Base-by-base conservation (phyloP, 106 monocot species). In the Posidonia australis region DNA sequence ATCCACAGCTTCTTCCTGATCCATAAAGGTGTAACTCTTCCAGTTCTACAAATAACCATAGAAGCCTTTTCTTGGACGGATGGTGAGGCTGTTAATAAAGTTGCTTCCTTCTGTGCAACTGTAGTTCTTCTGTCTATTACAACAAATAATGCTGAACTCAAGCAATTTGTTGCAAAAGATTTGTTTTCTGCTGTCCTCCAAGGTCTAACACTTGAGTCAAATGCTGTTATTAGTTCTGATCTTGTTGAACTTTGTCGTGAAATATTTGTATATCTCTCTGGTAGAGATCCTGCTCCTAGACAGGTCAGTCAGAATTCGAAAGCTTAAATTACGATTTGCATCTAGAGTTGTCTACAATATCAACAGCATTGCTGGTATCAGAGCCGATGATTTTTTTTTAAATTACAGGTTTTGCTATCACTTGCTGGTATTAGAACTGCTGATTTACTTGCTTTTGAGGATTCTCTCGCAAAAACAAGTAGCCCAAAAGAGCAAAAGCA, bases 401-500 rank as follows among this genome's bases (percentile, higher is more conserved):
- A 12, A 53, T 28, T 30, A 7, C 55, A 96, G 90, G 82, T 96
- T 81, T 53, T 96, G 58, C 46, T 84, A 18, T 84, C 87, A 13
- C 84, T 96, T 61, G 84, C 87, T 65, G 79, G 76, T 41, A 82
- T 87, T 25, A 80, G 60, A 55, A 64, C 42, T 54, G 78, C 82
- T 10, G 84, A 87, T 82, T 78, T 96, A 69, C 71, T 80, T 63
- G 84, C 86, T 60, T 96, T 96, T 70, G 90, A 96, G 65, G 86
- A 90, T 67, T 67, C 87, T 43, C 36, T 96, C 32, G 66, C 69
- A 67, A 96, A 96, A 84, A 96, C 96, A 22, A 74, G 74, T 59
- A 96, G 96, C 69, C 74, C 87, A 9, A 90, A 83, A 68, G 96
- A 96, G 43, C 96, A 90, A 79, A 96, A 81, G 72, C 90, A 80